Percentiles rank a stretch among this genome's conserved stretches.
Evolutionary conservation across 208 protist genomes (phyloP).

Genomic region (Crithidia sp.): DNA sequence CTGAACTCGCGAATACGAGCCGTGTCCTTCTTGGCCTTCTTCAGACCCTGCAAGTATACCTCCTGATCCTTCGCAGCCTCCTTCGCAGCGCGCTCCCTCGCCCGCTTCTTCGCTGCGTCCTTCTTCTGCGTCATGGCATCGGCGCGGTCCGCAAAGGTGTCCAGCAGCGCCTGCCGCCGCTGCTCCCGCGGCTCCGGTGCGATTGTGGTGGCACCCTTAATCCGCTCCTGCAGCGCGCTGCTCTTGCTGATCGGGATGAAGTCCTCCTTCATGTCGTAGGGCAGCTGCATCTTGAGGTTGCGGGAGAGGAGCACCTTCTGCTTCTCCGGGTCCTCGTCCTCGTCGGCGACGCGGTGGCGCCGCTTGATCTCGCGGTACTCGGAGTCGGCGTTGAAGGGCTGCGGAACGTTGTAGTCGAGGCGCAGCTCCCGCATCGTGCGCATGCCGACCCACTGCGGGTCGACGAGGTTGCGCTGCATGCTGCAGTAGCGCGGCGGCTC

Average conservation of each 20-base stretch:
- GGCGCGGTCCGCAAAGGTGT: slow-evolving; percentile 72
- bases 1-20: slow-evolving; percentile 88
- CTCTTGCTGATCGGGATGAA: slow-evolving; percentile 77
- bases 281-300: slow-evolving; percentile 81
- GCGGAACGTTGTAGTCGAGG: slow-evolving; percentile 64
- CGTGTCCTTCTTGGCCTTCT: slow-evolving; percentile 94
- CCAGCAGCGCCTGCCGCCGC: slow-evolving; percentile 79
- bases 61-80: slow-evolving; percentile 72
- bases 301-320: slow-evolving; percentile 77
- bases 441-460: slow-evolving; percentile 87
- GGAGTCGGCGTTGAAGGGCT: slow-evolving; percentile 61
- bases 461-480: slow-evolving; percentile 93
- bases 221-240: slow-evolving; percentile 72
- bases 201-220: slow-evolving; percentile 71
- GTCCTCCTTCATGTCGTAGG: slow-evolving; percentile 92
- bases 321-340: slow-evolving; percentile 47
- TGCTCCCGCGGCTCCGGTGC: slow-evolving; percentile 83
- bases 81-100: slow-evolving; percentile 56
- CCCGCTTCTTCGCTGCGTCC: slow-evolving; percentile 74
- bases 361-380: slow-evolving; percentile 90
- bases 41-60: slow-evolving; percentile 79
- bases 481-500: slow-evolving; percentile 96
- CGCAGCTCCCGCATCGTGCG: slow-evolving; percentile 88
- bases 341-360: slow-evolving; percentile 63
- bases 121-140: slow-evolving; percentile 83